These are phyloP conservation scores for Pestalotiopsis sp. DNA, from an alignment of 2,329 filamentous ascomycete genomes.

Conservation along the genomic window DNA sequence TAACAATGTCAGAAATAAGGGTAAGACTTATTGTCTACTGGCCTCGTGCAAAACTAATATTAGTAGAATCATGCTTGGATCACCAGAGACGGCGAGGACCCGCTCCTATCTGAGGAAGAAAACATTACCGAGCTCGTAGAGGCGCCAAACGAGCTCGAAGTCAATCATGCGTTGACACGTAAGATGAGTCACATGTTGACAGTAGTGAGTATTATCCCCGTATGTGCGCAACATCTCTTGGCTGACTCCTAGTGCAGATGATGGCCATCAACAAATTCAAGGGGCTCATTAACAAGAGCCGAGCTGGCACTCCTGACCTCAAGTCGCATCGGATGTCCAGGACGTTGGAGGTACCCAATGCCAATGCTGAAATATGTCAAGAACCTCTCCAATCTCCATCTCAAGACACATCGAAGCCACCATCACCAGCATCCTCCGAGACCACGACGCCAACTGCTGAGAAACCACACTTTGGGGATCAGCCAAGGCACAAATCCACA, in stretches of 20 bases:
- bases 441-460: background rate
- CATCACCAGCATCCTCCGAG: background rate
- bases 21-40: constrained; percentile 52
- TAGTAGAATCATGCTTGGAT: constrained; percentile 89
- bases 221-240: constrained; percentile 4
- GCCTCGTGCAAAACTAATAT: constrained; percentile 22
- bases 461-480: constrained; percentile 21
- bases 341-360: constrained; percentile 20
- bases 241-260: constrained; percentile 55
- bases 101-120: constrained; percentile 77
- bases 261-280: constrained; percentile 93
- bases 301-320: constrained; percentile 38
- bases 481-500: constrained; percentile 32
- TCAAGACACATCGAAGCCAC: background rate
- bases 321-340: constrained; percentile 28
- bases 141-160: constrained; percentile 84
- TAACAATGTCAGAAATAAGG: constrained; percentile 79
- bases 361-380: background rate
- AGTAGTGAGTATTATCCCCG: constrained; percentile 59
- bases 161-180: constrained; percentile 86
- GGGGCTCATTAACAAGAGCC: constrained; percentile 60
- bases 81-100: constrained; percentile 77
- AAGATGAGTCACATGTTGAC: constrained; percentile 86
- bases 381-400: background rate
- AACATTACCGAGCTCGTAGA: constrained; percentile 83